Evolutionary conservation across 2,329 filamentous ascomycete species (phyloP), one percentile per base, ranked within the genome.

Genomic region (Xylariaceae sp.): DNA sequence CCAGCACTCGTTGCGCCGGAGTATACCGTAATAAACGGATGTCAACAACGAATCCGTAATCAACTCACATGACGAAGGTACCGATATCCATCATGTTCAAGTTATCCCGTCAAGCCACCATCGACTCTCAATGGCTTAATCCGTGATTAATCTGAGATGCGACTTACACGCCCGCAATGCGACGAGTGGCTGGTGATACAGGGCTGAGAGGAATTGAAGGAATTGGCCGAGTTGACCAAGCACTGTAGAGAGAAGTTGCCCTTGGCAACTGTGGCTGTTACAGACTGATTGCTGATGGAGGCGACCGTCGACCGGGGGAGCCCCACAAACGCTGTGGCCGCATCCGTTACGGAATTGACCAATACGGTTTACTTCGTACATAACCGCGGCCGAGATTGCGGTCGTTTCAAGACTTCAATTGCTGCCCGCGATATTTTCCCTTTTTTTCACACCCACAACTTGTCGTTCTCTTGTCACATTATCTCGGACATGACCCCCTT

Each of bases 321-420:
- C 37, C 37, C 37, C 37, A 42, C 37, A 42, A 13, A 42, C 37
- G 37, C 37, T 42, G 37, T 42, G 37, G 37, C 8, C 37, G 37
- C 37, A 42, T 9, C 23, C 23, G 23, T 30, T 30, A 42, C 9
- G 9, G 37, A 42, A 42, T 13, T 13, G 11, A 42, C 37, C 37
- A 10, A 42, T 42, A 10, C 37, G 37, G 9, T 13, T 42, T 10
- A 42, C 37, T 42, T 42, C 37, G 9, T 42, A 42, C 37, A 37
- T 44, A 53, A 53, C 51, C 55, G 44, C 48, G 57, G 59, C 61
- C 56, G 56, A 64, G 35, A 65, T 64, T 64, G 62, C 51, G 56
- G 60, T 61, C 35, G 64, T 65, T 65, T 65, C 64, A 64, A 58
- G 49, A 62, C 10, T 54, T 52, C 55, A 55, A 50, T 48, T 17